Evolutionary conservation across 495 filamentous ascomycete species (phyloP).

Genomic region (Astrothelium macrocarpum): DNA sequence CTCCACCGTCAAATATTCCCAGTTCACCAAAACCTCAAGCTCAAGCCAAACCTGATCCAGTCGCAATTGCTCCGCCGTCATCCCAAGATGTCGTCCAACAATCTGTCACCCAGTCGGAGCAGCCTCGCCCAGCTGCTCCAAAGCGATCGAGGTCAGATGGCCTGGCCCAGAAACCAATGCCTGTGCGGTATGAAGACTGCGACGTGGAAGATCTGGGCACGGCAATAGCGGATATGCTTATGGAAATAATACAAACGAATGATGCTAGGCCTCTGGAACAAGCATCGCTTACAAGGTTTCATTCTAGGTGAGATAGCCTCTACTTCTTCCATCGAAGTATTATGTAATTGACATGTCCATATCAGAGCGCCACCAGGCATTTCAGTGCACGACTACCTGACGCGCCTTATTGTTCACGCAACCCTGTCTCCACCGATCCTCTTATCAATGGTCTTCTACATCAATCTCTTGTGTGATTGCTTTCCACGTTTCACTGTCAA

Average conservation of each 20-base stretch:
- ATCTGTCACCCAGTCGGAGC: background rate
- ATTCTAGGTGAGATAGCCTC: conserved; percentile 60
- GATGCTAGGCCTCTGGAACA: conserved; percentile 77
- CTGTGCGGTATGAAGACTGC: conserved; percentile 65
- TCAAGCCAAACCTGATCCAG: conserved; percentile 14
- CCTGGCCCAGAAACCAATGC: conserved; percentile 52
- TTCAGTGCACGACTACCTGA: conserved; percentile 83
- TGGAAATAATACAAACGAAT: conserved; percentile 87
- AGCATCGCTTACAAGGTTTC: conserved; percentile 82
- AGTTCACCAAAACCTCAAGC: conserved; percentile 6
- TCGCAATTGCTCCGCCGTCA: conserved; percentile 12
- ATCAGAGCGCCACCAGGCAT: conserved; percentile 80
- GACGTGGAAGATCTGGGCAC: conserved; percentile 74
- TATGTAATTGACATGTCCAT: conserved; percentile 8
- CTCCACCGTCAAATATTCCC: conserved; percentile 9
- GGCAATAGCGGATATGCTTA: conserved; percentile 88
- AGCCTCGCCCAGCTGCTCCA: conserved; percentile 9
- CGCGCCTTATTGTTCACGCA: conserved; percentile 85
- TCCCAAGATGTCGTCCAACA: conserved; percentile 6
- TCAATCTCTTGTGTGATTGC: conserved; percentile 84
- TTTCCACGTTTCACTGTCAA: conserved; percentile 92
- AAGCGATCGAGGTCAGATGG: conserved; percentile 26
- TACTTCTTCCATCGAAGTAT: background rate
- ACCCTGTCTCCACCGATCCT: conserved; percentile 87
- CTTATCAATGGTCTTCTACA: conserved; percentile 99